A percentile compares a stretch with the other conserved stretches of the same genome.
Conservation (phyloP, 768 basidiomycete species). For the Lactifluus piperatus region DNA sequence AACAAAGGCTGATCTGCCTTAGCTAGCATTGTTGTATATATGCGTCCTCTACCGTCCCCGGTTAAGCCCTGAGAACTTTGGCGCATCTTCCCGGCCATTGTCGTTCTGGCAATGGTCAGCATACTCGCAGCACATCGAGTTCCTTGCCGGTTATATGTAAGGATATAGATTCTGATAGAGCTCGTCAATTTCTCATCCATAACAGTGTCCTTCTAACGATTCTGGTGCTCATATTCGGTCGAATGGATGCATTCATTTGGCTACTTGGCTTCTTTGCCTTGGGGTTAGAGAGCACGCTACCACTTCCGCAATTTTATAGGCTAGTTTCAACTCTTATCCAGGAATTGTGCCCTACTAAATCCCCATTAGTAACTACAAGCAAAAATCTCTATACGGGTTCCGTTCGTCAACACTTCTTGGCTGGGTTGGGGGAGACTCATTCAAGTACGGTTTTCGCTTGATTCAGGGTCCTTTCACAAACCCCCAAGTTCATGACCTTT, state of each 20-base stretch:
- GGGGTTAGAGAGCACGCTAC: slow-evolving; percentile 80
- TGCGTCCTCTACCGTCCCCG: slow-evolving; percentile 66
- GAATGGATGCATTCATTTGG: slow-evolving; percentile 48
- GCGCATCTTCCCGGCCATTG: slow-evolving; percentile 54
- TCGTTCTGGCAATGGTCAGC: slow-evolving; percentile 82
- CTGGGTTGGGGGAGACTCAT: slow-evolving; percentile 77
- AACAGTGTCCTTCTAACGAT: slow-evolving; percentile 58
- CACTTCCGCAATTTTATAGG: slow-evolving; percentile 80
- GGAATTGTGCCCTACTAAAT: background rate
- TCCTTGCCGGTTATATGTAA: slow-evolving; percentile 71
- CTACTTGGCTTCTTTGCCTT: slow-evolving; percentile 69
- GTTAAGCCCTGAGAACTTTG: slow-evolving; percentile 48
- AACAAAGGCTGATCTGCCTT: slow-evolving; percentile 16
- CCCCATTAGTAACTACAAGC: slow-evolving; percentile 59
- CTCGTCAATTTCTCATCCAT: background rate
- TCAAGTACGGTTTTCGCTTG: slow-evolving; percentile 49
- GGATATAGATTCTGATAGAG: slow-evolving; percentile 19
- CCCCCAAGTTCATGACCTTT: background rate
- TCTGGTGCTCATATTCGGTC: slow-evolving; percentile 64
- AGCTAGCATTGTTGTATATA: slow-evolving; percentile 76
- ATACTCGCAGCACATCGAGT: slow-evolving; percentile 75
- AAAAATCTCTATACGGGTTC: slow-evolving; percentile 77
- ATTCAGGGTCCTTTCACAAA: background rate
- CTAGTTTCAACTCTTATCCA: slow-evolving; percentile 22
- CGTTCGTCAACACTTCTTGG: slow-evolving; percentile 74